Evolutionary conservation across 345 rosid species (phyloP).

Genomic region (Linum tenue): DNA sequence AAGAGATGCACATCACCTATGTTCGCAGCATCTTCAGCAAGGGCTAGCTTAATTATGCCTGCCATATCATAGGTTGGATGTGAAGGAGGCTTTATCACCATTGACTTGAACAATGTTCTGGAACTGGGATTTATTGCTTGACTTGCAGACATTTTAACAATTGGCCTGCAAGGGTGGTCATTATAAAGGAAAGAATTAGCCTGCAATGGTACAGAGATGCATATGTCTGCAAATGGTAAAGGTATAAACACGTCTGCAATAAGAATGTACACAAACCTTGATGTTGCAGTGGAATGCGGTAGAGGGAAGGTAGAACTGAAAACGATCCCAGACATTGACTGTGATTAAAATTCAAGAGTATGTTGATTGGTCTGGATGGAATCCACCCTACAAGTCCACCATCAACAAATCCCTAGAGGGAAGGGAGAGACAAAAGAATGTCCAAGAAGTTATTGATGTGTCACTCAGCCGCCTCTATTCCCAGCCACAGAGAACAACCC

Average conservation of each 20-base stretch:
- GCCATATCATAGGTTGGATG: constrained; percentile 85
- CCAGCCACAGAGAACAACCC: too few relatives aligned
- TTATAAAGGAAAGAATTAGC: neutral
- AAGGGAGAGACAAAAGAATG: neutral
- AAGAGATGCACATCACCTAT: constrained; percentile 38
- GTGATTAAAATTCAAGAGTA: neutral
- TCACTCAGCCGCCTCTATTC: too few relatives aligned
- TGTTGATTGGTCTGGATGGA: neutral
- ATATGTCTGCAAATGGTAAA: neutral
- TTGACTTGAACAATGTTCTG: constrained; percentile 28
- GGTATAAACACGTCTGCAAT: neutral
- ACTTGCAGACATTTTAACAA: constrained; percentile 18
- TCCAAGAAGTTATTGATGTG: neutral
- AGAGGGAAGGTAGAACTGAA: neutral
- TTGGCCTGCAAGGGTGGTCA: constrained; percentile 5
- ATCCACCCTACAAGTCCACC: neutral
- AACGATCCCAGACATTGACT: neutral
- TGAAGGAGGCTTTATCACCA: constrained; percentile 69
- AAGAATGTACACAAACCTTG: neutral
- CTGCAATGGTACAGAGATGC: too few relatives aligned
- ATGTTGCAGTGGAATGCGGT: neutral
- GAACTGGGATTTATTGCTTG: constrained; percentile 19
- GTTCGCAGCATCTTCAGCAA: constrained; percentile 88
- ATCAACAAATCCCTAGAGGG: neutral
- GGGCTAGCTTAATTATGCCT: constrained; percentile 59